Percentiles rank a stretch among this genome's conserved stretches.
Evolutionary conservation across 257 asterid species (phyloP).

Genomic region (Phtheirospermum japonicum): DNA sequence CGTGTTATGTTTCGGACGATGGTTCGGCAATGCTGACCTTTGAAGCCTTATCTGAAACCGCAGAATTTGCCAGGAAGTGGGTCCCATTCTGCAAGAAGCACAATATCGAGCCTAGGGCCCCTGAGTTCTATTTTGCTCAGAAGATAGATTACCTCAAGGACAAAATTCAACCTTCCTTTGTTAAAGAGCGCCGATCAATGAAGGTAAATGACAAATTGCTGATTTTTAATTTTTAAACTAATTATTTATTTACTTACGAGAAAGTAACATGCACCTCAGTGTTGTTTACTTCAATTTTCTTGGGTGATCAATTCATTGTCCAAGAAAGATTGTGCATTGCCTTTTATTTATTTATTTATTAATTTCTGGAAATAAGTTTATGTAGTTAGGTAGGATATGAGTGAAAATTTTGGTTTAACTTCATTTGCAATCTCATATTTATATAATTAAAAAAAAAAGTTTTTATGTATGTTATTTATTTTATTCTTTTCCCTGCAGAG

Average conservation of each 20-base stretch:
- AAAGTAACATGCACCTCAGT: neutral
- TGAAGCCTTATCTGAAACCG: constrained; percentile 48
- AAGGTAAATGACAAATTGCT: constrained; percentile 29
- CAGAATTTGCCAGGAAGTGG: constrained; percentile 50
- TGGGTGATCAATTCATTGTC: neutral
- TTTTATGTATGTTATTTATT: neutral
- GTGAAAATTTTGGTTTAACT: neutral
- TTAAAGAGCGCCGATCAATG: constrained; percentile 52
- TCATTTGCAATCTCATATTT: neutral
- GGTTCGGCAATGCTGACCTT: constrained; percentile 56
- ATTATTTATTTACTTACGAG: neutral
- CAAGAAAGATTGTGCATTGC: neutral
- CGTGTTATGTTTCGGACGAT: constrained; percentile 54
- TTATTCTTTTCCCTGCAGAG: constrained; percentile 41
- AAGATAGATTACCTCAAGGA: constrained; percentile 52
- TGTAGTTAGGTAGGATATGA: constrained; percentile 5
- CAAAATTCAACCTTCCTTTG: constrained; percentile 52
- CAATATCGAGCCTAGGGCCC: constrained; percentile 49
- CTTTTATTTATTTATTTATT: neutral
- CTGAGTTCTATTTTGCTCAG: constrained; percentile 53
- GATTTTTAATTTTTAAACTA: neutral
- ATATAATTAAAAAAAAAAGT: too few relatives aligned
- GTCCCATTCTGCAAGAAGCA: constrained; percentile 55
- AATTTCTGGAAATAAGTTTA: neutral
- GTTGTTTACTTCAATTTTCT: neutral